These are phyloP conservation scores for Plasmodium berghei DNA, from an alignment of 169 alveolate genomes.

Conservation along the genomic window DNA sequence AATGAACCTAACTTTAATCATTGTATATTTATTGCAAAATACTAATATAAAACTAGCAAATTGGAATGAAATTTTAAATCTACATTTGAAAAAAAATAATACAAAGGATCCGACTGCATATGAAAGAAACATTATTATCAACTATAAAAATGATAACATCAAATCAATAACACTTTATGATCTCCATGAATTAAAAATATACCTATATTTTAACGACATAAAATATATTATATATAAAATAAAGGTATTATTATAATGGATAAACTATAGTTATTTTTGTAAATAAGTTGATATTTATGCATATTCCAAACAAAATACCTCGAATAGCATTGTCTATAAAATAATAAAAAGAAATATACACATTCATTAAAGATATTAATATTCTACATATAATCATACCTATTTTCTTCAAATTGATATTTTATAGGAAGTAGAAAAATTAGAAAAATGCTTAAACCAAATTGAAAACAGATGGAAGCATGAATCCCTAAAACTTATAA, in stretches of 20 bases:
- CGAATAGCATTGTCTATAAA: too few species aligned
- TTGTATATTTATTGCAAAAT: slow-evolving; percentile 62
- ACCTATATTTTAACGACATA: slow-evolving; percentile 52
- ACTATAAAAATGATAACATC: slow-evolving; percentile 49
- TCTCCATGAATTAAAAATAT: slow-evolving; percentile 53
- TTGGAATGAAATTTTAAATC: slow-evolving; percentile 64
- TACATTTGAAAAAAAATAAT: slow-evolving; percentile 43
- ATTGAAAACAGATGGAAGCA: slow-evolving; percentile 70
- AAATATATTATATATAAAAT: slow-evolving; percentile 72
- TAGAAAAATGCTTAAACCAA: slow-evolving; percentile 49
- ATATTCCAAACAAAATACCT: background rate
- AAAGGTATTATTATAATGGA: slow-evolving; percentile 26
- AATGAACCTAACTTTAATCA: slow-evolving; percentile 66
- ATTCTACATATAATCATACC: background rate
- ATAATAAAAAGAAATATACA: too few species aligned
- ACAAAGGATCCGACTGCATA: slow-evolving; percentile 28
- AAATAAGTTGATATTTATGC: background rate
- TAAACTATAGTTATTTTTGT: background rate
- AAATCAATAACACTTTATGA: slow-evolving; percentile 69
- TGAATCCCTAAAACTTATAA: slow-evolving; percentile 60
- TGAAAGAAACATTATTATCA: slow-evolving; percentile 51
- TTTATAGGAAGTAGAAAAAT: slow-evolving; percentile 70
- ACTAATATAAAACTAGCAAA: slow-evolving; percentile 67
- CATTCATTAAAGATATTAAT: too few species aligned
- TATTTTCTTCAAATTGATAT: background rate